phyloP scores from a whole-genome alignment of 2,329 filamentous ascomycete species.

The Hymenoscyphus infarciens region DNA sequence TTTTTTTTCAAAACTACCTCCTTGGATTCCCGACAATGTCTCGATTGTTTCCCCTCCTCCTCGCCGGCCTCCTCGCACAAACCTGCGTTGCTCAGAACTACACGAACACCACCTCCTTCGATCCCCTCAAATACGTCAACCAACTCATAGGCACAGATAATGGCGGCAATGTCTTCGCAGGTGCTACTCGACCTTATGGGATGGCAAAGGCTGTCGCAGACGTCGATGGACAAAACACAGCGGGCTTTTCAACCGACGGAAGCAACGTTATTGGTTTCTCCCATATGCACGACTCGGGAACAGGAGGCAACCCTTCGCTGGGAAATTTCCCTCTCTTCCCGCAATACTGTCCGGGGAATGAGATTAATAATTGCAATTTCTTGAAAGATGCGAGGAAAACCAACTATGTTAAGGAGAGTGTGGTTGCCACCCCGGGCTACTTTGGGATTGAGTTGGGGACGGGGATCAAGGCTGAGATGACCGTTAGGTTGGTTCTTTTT shows the following conservation, averaged over 20 bases:
- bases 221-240: conserved; percentile 52
- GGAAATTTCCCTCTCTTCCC: conserved; percentile 73
- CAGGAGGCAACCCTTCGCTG: conserved; percentile 53
- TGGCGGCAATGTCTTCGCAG: conserved; percentile 49
- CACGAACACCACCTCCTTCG: not conserved
- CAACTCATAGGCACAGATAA: conserved; percentile 13
- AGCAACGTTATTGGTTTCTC: conserved; percentile 35
- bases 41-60: not conserved
- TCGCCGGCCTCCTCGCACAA: not conserved
- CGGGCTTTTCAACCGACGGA: conserved; percentile 51
- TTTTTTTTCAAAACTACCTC: not conserved
- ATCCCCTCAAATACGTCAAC: conserved; percentile 6
- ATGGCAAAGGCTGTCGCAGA: conserved; percentile 52
- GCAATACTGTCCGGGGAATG: conserved; percentile 58
- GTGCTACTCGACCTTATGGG: conserved; percentile 51
- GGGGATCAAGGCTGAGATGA: conserved; percentile 63
- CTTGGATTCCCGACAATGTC: not conserved
- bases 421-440: conserved; percentile 60
- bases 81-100: not conserved
- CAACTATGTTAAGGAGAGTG: conserved; percentile 41
- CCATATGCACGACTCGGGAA: conserved; percentile 43
- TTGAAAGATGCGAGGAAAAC: conserved; percentile 46
- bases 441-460: conserved; percentile 58
- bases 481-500: conserved; percentile 39
- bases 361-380: conserved; percentile 59